Conservation (phyloP, 371 early-diverging fungal species). For the Homolaphlyctis polyrhiza region DNA sequence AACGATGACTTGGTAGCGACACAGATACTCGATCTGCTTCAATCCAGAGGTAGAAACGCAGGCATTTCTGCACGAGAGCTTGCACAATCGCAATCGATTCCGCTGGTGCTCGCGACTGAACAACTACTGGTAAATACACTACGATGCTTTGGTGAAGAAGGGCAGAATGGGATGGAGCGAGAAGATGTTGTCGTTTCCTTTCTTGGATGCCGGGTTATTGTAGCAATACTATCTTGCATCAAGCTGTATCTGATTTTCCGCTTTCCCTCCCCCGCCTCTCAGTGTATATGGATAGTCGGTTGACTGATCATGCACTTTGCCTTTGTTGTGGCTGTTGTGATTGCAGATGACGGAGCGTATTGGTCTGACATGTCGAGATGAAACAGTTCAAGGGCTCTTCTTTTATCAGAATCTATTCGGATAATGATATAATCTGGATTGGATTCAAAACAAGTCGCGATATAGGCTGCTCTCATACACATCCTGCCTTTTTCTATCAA, state of each 20-base stretch:
- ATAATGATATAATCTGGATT: background rate
- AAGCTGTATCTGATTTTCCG: background rate
- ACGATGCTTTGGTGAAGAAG: background rate
- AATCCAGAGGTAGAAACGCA: background rate
- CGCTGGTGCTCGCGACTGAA: constrained; percentile 44
- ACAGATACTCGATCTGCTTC: background rate
- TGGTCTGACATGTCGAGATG: constrained; percentile 80
- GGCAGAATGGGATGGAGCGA: background rate
- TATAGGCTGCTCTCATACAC: too few relatives aligned
- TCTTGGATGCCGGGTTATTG: too few relatives aligned
- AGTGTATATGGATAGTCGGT: background rate
- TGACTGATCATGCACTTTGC: constrained; percentile 3
- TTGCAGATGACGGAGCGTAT: constrained; percentile 66
- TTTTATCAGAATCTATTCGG: constrained; percentile 70
- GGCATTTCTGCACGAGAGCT: constrained; percentile 39
- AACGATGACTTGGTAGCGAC: background rate
- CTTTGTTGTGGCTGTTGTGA: background rate
- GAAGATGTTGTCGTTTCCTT: too few relatives aligned
- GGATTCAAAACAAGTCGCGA: too few relatives aligned
- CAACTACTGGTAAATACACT: constrained; percentile 58
- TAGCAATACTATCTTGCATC: background rate
- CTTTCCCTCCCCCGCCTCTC: background rate
- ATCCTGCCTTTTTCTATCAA: too few relatives aligned
- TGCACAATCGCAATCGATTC: constrained; percentile 54
- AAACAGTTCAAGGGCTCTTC: constrained; percentile 71